Conservation (phyloP, 768 basidiomycete genomes). For the Lentinula boryana region DNA sequence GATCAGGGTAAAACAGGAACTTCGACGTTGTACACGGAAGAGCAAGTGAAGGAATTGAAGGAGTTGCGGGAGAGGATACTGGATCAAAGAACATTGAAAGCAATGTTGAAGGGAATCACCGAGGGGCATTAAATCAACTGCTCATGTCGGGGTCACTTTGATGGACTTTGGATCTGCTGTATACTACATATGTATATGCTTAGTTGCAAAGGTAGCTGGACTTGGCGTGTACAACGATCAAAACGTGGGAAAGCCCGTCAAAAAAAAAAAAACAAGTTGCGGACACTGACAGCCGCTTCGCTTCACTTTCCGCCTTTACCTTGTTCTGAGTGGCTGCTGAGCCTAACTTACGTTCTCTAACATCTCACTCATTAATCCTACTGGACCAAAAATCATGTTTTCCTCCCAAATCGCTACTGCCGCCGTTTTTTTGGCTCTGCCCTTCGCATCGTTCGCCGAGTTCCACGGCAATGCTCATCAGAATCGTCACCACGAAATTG, state of each 20-base stretch:
- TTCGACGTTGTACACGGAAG: conserved; percentile 11
- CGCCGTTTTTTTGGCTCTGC: neutral
- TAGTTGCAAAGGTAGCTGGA: no score
- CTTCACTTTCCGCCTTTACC: neutral
- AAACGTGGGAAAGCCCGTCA: neutral
- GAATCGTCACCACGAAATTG: conserved; percentile 1
- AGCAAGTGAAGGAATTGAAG: conserved; percentile 29
- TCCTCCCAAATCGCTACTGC: neutral
- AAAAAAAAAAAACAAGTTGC: neutral
- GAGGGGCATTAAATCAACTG: neutral
- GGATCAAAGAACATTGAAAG: conserved; percentile 9
- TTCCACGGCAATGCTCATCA: neutral
- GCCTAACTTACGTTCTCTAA: neutral
- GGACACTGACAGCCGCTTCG: neutral
- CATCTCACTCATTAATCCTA: neutral
- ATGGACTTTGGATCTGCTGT: no score
- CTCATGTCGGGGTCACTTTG: neutral
- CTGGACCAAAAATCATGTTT: neutral
- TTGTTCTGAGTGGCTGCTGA: neutral
- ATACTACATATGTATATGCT: no score
- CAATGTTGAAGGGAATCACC: conserved; percentile 10
- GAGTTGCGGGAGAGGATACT: conserved; percentile 17
- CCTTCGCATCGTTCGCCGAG: conserved; percentile 1
- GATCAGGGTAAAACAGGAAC: neutral
- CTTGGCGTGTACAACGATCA: neutral